These are phyloP conservation scores for Mycosphaerelloides madeirae DNA, from an alignment of 2,329 filamentous ascomycete genomes.

Conservation along the genomic window DNA sequence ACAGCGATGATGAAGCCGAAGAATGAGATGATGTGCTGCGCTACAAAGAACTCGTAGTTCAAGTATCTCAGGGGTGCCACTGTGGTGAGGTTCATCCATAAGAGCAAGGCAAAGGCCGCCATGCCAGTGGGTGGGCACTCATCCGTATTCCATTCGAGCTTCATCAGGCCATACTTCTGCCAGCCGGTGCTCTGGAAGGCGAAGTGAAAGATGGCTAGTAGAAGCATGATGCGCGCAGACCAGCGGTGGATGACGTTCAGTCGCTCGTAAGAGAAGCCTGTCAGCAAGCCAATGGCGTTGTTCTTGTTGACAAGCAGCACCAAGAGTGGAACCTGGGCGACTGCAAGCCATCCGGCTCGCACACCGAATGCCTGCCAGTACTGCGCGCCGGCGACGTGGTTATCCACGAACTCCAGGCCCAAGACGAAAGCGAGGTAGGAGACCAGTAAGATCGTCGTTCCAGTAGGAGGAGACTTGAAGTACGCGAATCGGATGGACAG, in stretches of 20 bases:
- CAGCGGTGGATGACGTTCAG: slow-evolving; percentile 36
- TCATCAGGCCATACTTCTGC: slow-evolving; percentile 21
- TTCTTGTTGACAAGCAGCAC: slow-evolving; percentile 38
- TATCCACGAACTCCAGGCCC: slow-evolving; percentile 25
- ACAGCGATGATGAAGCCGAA: slow-evolving; percentile 35
- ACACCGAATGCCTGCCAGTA: slow-evolving; percentile 28
- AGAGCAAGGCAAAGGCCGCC: slow-evolving; percentile 25
- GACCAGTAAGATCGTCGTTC: slow-evolving; percentile 22
- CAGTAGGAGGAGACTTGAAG: slow-evolving; percentile 25
- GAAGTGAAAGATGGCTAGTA: slow-evolving; percentile 30
- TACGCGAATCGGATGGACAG: slow-evolving; percentile 14
- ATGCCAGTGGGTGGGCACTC: slow-evolving; percentile 26
- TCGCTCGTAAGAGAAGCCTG: slow-evolving; percentile 32
- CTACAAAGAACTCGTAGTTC: slow-evolving; percentile 30
- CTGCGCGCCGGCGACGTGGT: slow-evolving; percentile 21
- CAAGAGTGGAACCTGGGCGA: slow-evolving; percentile 36
- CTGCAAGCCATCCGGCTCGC: slow-evolving; percentile 35
- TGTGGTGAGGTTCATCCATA: slow-evolving; percentile 30
- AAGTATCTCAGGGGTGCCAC: slow-evolving; percentile 23
- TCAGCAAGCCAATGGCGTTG: slow-evolving; percentile 32
- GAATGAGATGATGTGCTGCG: slow-evolving; percentile 37
- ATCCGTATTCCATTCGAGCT: slow-evolving; percentile 24
- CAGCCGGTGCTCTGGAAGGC: slow-evolving; percentile 24
- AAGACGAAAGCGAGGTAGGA: slow-evolving; percentile 25
- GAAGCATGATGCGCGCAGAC: slow-evolving; percentile 31